Conservation (phyloP, 495 filamentous ascomycete species). For the Friedmanniomyces endolithicus region DNA sequence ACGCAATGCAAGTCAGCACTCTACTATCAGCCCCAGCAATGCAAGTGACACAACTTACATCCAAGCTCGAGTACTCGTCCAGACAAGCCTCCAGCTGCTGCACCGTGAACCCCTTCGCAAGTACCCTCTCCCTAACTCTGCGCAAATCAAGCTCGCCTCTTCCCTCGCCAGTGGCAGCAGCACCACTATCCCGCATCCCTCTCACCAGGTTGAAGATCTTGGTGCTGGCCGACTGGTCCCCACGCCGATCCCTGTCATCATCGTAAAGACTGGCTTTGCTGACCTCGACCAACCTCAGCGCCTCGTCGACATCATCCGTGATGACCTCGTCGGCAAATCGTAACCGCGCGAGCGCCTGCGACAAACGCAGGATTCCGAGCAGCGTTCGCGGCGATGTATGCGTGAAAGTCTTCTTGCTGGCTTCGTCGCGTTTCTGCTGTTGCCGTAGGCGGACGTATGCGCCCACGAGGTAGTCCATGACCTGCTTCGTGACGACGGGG, state of each 20-base stretch:
- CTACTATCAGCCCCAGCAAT: background rate
- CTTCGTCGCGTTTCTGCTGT: conserved; percentile 78
- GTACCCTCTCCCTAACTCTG: conserved; percentile 74
- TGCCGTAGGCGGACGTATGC: conserved; percentile 89
- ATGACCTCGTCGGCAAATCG: conserved; percentile 73
- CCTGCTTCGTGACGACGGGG: conserved; percentile 64
- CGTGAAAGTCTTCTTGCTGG: conserved; percentile 74
- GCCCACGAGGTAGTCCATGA: conserved; percentile 91
- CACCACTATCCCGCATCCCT: conserved; percentile 67
- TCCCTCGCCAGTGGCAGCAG: conserved; percentile 60
- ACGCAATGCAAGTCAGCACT: conserved; percentile 16
- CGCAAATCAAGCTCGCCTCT: conserved; percentile 72
- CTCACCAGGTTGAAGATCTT: conserved; percentile 92
- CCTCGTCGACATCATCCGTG: conserved; percentile 90
- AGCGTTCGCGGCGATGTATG: conserved; percentile 89
- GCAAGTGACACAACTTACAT: conserved; percentile 47
- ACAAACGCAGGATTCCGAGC: conserved; percentile 79
- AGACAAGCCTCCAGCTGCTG: conserved; percentile 77
- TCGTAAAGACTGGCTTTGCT: conserved; percentile 76
- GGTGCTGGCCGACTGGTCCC: conserved; percentile 67
- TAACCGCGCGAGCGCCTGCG: conserved; percentile 88
- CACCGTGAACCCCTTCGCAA: conserved; percentile 93
- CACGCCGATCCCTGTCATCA: conserved; percentile 43
- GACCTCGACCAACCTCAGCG: conserved; percentile 76
- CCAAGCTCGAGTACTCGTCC: conserved; percentile 74